Base-by-base conservation (phyloP, 441 rosid genomes). In the Bocquillonia castaneifolia region DNA sequence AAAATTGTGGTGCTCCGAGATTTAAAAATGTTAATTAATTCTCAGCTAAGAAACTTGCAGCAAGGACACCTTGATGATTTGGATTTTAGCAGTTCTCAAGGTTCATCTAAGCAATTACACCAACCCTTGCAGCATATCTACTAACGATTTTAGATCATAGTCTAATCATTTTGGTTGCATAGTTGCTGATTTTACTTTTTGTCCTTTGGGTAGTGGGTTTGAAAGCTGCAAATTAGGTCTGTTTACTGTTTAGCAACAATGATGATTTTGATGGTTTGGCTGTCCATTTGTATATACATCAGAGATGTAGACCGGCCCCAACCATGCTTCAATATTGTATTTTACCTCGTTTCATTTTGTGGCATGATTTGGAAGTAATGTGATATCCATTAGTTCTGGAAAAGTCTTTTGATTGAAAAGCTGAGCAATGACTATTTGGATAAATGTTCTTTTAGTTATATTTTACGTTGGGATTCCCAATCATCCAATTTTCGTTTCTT, bases 211-310 rank as follows among this genome's bases (percentile, higher is more conserved):
- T 45, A 63, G 73, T 3, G 59, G 70, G 69, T 71, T 64, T 42
- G 69, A 66, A 32, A 57, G 60, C 26, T 42, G 79, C 48, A 3
- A 58, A 51, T 53, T 77, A 67, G 78, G 77, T 39, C 23, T 31
- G 29, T 59, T 42, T 64, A 32, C 31, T 39, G 22, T 51, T 26
- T n/a, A 48, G 31, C 20, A 10, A 1, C 8, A 8, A 14, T 1
- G 47, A 40, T 67, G 60, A 62, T 45, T 47, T 32, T 44, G 74
- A 47, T 77, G 75, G 50, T 63, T 72, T 62, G 59, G 77, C 64
- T 23, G 63, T 50, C 69, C 80, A 45, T 31, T 68, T 80, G 79
- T 75, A 77, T 69, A 74, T 78, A 63, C 76, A 32, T 62, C 66
- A 73, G 51, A 45, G 39, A 59, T 67, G 47, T 31, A 62, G 50